Evolutionary conservation across 2,329 filamentous ascomycete species (phyloP).

Genomic region (Colletotrichum chlorophyti): DNA sequence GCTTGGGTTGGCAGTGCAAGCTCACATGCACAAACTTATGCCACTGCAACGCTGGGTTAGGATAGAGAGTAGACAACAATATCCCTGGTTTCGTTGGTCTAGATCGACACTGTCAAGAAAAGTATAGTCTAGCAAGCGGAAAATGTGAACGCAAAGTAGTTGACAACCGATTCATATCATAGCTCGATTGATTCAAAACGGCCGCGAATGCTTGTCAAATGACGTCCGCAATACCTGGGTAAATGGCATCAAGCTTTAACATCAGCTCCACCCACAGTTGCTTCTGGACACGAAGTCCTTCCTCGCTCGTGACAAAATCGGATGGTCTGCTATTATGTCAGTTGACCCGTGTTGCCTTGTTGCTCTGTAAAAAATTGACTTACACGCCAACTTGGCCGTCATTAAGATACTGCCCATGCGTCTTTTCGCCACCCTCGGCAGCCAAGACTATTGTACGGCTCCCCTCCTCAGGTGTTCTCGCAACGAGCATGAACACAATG

Average conservation of each 20-base stretch:
- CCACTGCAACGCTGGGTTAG: conserved; percentile 11
- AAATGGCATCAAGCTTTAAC: conserved; percentile 48
- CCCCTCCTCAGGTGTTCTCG: conserved; percentile 44
- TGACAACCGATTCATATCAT: too few species aligned
- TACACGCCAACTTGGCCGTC: conserved; percentile 36
- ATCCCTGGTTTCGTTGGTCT: too few species aligned
- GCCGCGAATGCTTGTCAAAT: conserved; percentile 33
- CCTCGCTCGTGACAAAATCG: conserved; percentile 40
- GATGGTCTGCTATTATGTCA: conserved; percentile 31
- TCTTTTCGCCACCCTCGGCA: conserved; percentile 41
- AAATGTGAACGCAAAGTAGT: too few species aligned
- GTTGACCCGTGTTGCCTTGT: neutral
- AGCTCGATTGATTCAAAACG: neutral
- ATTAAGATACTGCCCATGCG: conserved; percentile 48
- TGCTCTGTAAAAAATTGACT: too few species aligned
- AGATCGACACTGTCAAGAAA: too few species aligned
- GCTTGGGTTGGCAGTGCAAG: conserved; percentile 20
- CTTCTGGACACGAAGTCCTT: conserved; percentile 42
- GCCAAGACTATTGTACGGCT: conserved; percentile 45
- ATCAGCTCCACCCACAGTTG: conserved; percentile 50
- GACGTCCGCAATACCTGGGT: conserved; percentile 44
- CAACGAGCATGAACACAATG: conserved; percentile 32
- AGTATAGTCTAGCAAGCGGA: neutral
- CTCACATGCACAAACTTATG: neutral
- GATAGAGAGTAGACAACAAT: neutral